A percentile compares a stretch with the other conserved stretches of the same genome.
These are phyloP conservation scores for Panellus pusillus DNA, from an alignment of 768 basidiomycete species.

Conservation along the genomic window DNA sequence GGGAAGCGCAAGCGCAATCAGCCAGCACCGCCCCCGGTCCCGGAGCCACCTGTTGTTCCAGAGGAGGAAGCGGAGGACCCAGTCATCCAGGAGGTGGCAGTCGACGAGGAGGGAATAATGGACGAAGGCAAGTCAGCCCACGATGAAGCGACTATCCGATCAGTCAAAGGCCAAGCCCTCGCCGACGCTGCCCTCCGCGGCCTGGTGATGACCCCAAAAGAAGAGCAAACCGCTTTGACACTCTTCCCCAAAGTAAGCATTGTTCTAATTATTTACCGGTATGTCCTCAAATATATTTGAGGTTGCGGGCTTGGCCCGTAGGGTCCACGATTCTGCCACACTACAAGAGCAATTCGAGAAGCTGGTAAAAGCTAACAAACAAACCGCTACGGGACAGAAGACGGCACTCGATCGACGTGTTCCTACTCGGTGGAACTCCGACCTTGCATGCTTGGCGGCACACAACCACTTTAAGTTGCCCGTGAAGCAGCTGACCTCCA, in stretches of 20 bases:
- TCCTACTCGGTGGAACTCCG: conserved; percentile 34
- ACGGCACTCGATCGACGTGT: conserved; percentile 24
- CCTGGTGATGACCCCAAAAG: no score
- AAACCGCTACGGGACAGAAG: conserved; percentile 13
- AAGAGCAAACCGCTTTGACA: conserved; percentile 8
- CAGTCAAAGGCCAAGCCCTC: conserved; percentile 8
- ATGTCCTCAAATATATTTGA: conserved; percentile 6
- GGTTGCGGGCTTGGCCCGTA: conserved; percentile 29
- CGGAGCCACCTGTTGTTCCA: no score
- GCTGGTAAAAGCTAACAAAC: conserved; percentile 20
- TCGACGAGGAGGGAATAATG: no score
- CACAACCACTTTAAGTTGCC: conserved; percentile 26
- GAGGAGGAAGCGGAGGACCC: no score
- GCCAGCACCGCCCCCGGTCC: no score
- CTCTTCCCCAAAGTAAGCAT: conserved; percentile 23
- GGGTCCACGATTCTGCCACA: conserved; percentile 26
- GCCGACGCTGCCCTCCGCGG: conserved; percentile 8
- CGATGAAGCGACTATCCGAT: conserved; percentile 9
- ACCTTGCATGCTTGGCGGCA: conserved; percentile 27
- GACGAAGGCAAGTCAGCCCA: no score
- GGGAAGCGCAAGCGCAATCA: background rate
- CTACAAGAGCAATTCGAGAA: conserved; percentile 28
- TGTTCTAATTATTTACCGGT: background rate
- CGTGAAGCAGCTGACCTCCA: conserved; percentile 24
- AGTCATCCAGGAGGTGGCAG: no score